These are phyloP conservation scores for Clonostachys chloroleuca DNA, from an alignment of 2,329 filamentous ascomycete genomes.

Conservation along the genomic window DNA sequence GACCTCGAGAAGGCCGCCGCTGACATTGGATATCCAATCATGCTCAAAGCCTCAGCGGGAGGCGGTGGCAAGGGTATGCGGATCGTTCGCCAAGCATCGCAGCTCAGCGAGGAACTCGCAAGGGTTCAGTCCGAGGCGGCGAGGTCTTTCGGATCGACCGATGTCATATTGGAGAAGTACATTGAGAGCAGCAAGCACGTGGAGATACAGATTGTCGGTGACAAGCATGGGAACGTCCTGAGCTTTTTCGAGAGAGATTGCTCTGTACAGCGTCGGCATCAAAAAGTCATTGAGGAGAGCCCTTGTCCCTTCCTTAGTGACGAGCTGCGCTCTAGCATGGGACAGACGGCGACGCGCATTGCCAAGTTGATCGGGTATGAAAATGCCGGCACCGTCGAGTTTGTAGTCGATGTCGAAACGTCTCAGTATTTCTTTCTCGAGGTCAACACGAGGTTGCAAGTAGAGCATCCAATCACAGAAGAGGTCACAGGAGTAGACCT, in stretches of 20 bases:
- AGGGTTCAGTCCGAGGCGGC: constrained; percentile 87
- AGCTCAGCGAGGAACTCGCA: constrained; percentile 11
- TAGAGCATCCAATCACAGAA: constrained; percentile 98
- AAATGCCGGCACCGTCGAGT: constrained; percentile 97
- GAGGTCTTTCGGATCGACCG: constrained; percentile 96
- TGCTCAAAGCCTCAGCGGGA: constrained; percentile 99
- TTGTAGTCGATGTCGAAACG: constrained; percentile 94
- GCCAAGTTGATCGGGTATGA: constrained; percentile 96
- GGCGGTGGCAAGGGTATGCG: constrained; percentile 99
- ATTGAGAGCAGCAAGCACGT: constrained; percentile 94
- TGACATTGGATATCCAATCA: constrained; percentile 95
- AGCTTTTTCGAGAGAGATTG: constrained; percentile 98
- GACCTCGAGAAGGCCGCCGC: constrained; percentile 65
- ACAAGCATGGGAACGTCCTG: constrained; percentile 99
- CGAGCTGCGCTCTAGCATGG: constrained; percentile 91
- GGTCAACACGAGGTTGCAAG: constrained; percentile 96
- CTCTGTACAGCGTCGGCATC: constrained; percentile 95
- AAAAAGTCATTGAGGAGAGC: constrained; percentile 99
- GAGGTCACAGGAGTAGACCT: constrained; percentile 98
- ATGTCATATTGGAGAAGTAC: constrained; percentile 98
- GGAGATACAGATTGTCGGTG: constrained; percentile 94
- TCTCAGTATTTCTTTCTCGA: constrained; percentile 99
- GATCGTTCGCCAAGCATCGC: constrained; percentile 12
- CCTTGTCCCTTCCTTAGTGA: constrained; percentile 93
- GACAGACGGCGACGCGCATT: constrained; percentile 90